Base-by-base conservation (phyloP, 257 asterid species). In the Lycium barbarum region DNA sequence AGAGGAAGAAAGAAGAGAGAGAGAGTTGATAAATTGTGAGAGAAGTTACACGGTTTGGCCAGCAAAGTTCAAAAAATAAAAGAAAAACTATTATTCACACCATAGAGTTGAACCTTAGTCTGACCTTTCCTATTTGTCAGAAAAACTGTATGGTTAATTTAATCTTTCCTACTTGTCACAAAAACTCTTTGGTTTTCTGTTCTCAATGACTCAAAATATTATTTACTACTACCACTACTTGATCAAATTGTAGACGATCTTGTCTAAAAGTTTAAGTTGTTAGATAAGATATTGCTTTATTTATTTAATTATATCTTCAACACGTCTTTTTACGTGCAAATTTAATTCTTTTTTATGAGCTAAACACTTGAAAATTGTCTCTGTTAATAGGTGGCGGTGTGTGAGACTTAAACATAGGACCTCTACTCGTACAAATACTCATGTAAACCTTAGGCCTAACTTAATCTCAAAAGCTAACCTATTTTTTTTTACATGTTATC, bases 1-100 rank as follows among this genome's bases (percentile, higher is more conserved):
- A 67, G 53, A 70, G 54, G 79, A 36, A 38, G 9, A 70, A 68
- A 33, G 49, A 66, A 40, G 6, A 33, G 20, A 40, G 11, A 35
- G 7, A 7, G 10, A 68, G 33, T 38, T 70, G 3, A 70, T 70
- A 70, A 38, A 17, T 70, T 70, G 79, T 70, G 33, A 70, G 79
- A 38, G 79, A 70, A 70, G 79, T 9, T 11, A 70, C 79, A 70
- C 79, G 79, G 33, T 70, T 70, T 70, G 54, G 54, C 53, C 14
- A 70, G 17, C 78, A 70, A 70, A 70, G 45, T 8, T 15, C 13
- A 36, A 66, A 14, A 15, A 68, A 35, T 67, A 47, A 47, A 47
- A 8, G 9, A 49, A 9, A 49, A 49, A 49, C 12, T 49, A 2
- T 49, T 49, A 49, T 49, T 49, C 55, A 49, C 55, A 49, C 55